A percentile compares a stretch with the other conserved stretches of the same genome.
Conservation (phyloP, 2,329 filamentous ascomycete genomes). For the Delphinella strobiligena region DNA sequence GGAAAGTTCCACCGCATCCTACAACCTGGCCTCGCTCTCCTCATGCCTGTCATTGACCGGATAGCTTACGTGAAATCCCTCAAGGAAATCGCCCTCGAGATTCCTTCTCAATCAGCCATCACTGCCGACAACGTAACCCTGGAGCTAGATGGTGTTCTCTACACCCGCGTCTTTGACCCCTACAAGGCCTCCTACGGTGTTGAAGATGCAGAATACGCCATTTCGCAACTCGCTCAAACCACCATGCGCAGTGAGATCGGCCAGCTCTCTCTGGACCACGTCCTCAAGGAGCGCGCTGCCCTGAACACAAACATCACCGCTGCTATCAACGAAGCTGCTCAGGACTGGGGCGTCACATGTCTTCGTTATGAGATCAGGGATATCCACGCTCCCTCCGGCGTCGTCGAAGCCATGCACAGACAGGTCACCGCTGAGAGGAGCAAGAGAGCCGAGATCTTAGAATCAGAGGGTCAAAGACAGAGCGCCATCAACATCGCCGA, state of each 20-base stretch:
- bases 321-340: slow-evolving; percentile 94
- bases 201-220: slow-evolving; percentile 97
- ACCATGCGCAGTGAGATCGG: slow-evolving; percentile 99
- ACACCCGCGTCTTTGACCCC: slow-evolving; percentile 91
- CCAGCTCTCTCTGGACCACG: slow-evolving; percentile 90
- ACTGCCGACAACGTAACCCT: slow-evolving; percentile 97
- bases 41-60: slow-evolving; percentile 83
- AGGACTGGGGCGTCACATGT: slow-evolving; percentile 93
- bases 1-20: slow-evolving; percentile 92
- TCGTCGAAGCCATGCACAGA: slow-evolving; percentile 95
- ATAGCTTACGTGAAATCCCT: slow-evolving; percentile 97
- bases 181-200: slow-evolving; percentile 99
- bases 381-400: slow-evolving; percentile 86
- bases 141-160: slow-evolving; percentile 89
- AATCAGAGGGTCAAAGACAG: slow-evolving; percentile 93
- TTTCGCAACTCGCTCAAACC: slow-evolving; percentile 93
- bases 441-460: slow-evolving; percentile 94
- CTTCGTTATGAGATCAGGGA: slow-evolving; percentile 96
- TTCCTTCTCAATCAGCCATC: slow-evolving; percentile 93
- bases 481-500: slow-evolving; percentile 98
- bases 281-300: slow-evolving; percentile 89
- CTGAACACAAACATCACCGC: slow-evolving; percentile 98
- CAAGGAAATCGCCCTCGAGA: slow-evolving; percentile 93
- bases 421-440: slow-evolving; percentile 95
- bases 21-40: slow-evolving; percentile 76